Base-by-base conservation (phyloP, 257 asterid genomes). In the Solanum gracilifrons region DNA sequence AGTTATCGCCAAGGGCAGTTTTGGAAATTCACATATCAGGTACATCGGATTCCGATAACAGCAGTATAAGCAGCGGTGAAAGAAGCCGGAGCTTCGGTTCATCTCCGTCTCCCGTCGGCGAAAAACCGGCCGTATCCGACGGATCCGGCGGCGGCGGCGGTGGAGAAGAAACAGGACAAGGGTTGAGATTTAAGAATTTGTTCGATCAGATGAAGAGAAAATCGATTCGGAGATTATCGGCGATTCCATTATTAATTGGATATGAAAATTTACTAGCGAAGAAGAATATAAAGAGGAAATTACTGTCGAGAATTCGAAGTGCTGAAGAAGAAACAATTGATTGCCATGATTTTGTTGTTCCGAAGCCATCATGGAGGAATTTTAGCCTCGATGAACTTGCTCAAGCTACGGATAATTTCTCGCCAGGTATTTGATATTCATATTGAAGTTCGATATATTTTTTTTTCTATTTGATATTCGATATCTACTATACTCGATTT, bases 321-420 rank as follows among this genome's bases (percentile, higher is more conserved):
- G 90, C 98, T 2, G 94, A 92, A 25, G 98, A 93, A 20, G 88
- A 89, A 18, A 85, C 35, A 12, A 87, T 92, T 83, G 93, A 93
- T 87, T 91, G 94, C 60, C 94, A 91, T 13, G 95, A 92, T 68
- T 85, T 91, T 58, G 89, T 89, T 18, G 86, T 90, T 76, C 95
- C 97, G 1, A 95, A 96, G 84, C 98, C 99, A 3, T 91, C 98
- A n/a, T 95, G 98, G 98, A 94, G 95, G 89, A 96, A 92, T 87
- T 96, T 95, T 29, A 87, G 71, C 75, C 87, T 51, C 33, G 83
- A 90, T 15, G 95, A 95, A 62, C 99, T 96, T 76, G 87, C 86
- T 4, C 90, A 86, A 51, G 98, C 99, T 60, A 96, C 99, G 18
- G 87, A 93, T 62, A 85, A 92, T 86, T 96, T 96, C 48, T 88